Evolutionary conservation across 352 stramenopile species (phyloP).

Genomic region (Globisporangium uncinulatum): DNA sequence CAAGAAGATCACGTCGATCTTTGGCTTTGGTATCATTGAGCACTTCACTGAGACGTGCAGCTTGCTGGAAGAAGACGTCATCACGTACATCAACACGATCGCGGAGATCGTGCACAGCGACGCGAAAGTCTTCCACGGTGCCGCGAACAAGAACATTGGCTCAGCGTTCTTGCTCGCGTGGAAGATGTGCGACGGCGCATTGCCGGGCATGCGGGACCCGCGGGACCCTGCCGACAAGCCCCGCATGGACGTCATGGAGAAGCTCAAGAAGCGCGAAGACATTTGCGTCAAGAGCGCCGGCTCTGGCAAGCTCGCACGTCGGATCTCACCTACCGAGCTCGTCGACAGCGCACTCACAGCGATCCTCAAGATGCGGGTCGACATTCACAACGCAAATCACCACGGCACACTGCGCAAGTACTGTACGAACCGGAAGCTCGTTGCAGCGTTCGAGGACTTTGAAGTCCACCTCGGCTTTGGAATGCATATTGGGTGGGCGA

Average conservation of each 20-base stretch:
- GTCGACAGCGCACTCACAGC: constrained; percentile 94
- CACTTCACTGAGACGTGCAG: constrained; percentile 94
- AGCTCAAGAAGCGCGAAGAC: constrained; percentile 45
- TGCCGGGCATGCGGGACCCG: constrained; percentile 81
- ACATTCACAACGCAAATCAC: constrained; percentile 92
- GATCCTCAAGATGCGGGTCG: constrained; percentile 96
- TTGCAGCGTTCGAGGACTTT: constrained; percentile 86
- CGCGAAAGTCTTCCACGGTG: constrained; percentile 90
- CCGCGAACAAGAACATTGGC: constrained; percentile 97
- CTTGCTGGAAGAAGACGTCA: constrained; percentile 92
- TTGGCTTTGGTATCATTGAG: constrained; percentile 95
- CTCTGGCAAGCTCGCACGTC: constrained; percentile 28
- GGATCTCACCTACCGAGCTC: constrained; percentile 67
- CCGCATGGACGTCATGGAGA: constrained; percentile 60
- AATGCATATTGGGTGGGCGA: constrained; percentile 97
- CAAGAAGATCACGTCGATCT: constrained; percentile 96
- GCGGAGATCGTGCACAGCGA: constrained; percentile 94
- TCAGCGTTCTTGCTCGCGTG: constrained; percentile 93
- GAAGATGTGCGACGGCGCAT: constrained; percentile 91
- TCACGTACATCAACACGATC: constrained; percentile 98
- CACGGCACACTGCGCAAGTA: constrained; percentile 78
- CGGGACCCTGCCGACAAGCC: constrained; percentile 69
- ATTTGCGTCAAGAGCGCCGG: constrained; percentile 68
- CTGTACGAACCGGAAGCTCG: constrained; percentile 76
- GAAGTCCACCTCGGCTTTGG: constrained; percentile 95